phyloP scores from a whole-genome alignment of 352 stramenopile genomes.

The Globisporangium lucens region DNA sequence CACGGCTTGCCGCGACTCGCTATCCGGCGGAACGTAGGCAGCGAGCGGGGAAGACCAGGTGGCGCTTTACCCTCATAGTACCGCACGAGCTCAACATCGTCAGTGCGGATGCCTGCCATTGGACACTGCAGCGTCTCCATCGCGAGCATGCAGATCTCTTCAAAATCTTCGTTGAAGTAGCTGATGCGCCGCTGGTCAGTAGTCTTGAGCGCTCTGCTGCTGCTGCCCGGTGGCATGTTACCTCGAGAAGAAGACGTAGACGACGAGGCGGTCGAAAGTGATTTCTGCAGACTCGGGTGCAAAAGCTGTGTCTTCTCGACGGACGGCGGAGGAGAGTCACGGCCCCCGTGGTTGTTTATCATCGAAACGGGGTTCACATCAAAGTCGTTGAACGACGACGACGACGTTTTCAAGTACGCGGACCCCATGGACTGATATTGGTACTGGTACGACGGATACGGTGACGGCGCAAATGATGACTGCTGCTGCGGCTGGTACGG shows the following conservation, averaged over 20 bases:
- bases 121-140: conserved; percentile 86
- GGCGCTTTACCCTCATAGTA: conserved; percentile 63
- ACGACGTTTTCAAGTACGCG: conserved; percentile 28
- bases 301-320: conserved; percentile 16
- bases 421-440: conserved; percentile 8
- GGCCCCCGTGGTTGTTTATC: background rate
- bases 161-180: conserved; percentile 89
- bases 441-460: conserved; percentile 2
- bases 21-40: conserved; percentile 85
- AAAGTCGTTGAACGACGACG: conserved; percentile 48
- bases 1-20: conserved; percentile 84
- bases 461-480: background rate
- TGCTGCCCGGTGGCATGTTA: conserved; percentile 29
- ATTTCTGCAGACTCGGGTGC: conserved; percentile 19
- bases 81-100: conserved; percentile 85
- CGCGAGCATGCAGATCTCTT: conserved; percentile 84
- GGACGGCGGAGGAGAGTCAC: background rate
- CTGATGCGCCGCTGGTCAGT: conserved; percentile 47
- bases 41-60: conserved; percentile 58
- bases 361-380: conserved; percentile 29
- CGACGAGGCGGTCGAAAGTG: conserved; percentile 25
- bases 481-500: conserved; percentile 1
- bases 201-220: conserved; percentile 25
- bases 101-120: conserved; percentile 85
- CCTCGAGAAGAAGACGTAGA: conserved; percentile 22